Evolutionary conservation across 2,329 filamentous ascomycete species (phyloP).

Genomic region (Fusarium brevicatenulatum): DNA sequence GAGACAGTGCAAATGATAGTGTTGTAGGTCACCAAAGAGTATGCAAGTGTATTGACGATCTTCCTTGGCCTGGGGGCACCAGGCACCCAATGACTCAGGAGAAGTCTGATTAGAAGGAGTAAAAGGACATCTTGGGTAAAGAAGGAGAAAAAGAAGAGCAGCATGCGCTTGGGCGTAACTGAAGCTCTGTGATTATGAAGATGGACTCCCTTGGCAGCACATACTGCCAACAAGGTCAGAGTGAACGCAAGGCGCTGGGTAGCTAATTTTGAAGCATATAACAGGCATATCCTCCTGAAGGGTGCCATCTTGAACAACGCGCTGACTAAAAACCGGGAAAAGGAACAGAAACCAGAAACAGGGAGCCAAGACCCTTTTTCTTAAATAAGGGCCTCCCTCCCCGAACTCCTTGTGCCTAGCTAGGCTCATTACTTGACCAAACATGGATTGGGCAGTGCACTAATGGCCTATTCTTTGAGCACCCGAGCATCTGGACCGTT

Average conservation of each 20-base stretch:
- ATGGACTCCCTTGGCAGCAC: background rate
- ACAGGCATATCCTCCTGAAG: background rate
- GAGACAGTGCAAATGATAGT: constrained; percentile 29
- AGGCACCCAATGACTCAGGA: constrained; percentile 42
- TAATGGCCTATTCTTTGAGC: background rate
- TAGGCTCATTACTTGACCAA: background rate
- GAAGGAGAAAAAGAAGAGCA: background rate
- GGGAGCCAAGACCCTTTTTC: background rate
- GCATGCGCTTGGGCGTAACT: background rate
- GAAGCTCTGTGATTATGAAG: background rate
- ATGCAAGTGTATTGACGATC: constrained; percentile 7
- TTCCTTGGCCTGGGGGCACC: background rate
- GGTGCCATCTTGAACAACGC: background rate
- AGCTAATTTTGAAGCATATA: background rate
- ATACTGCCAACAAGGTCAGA: background rate
- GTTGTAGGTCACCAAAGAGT: constrained; percentile 13
- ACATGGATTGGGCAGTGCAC: background rate
- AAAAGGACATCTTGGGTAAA: constrained; percentile 44
- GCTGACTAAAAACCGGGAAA: background rate
- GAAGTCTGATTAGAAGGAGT: constrained; percentile 46
- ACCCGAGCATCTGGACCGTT: background rate
- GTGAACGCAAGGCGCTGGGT: background rate
- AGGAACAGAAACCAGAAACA: background rate
- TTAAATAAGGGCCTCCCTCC: background rate
- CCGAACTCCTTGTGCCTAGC: background rate